phyloP scores from a whole-genome alignment of 2,329 filamentous ascomycete species.

The Fusarium buharicum region DNA sequence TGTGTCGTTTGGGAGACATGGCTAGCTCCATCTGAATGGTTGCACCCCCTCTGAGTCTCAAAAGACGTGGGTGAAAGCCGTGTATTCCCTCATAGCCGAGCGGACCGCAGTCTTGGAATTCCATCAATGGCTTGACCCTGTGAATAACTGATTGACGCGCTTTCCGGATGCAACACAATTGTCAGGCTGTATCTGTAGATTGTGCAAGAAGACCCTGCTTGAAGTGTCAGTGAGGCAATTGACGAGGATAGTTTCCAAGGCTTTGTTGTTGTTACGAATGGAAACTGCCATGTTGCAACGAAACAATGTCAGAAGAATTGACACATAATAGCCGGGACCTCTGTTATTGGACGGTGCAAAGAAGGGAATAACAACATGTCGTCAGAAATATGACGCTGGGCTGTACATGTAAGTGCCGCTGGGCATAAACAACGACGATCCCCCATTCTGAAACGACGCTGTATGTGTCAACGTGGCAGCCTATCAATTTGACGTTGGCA shows the following conservation, averaged over 20 bases:
- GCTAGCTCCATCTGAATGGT: conserved; percentile 8
- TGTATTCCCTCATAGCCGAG: conserved; percentile 32
- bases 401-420: conserved; percentile 38
- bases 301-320: conserved; percentile 25
- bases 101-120: conserved; percentile 10
- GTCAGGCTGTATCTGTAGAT: conserved; percentile 11
- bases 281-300: conserved; percentile 14
- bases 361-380: conserved; percentile 19
- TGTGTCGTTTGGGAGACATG: conserved; percentile 30
- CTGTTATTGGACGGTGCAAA: conserved; percentile 29
- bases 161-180: conserved; percentile 25
- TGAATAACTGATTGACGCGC: conserved; percentile 10
- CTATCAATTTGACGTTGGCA: conserved; percentile 29
- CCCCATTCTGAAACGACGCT: conserved; percentile 32
- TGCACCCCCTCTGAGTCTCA: conserved; percentile 14
- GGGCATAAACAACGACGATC: conserved; percentile 14
- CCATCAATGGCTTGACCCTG: not conserved
- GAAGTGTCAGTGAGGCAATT: conserved; percentile 20
- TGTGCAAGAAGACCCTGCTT: conserved; percentile 21
- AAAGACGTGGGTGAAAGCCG: conserved; percentile 9
- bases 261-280: conserved; percentile 23
- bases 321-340: conserved; percentile 12
- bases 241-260: not conserved
- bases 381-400: conserved; percentile 25
- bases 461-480: conserved; percentile 36